Evolutionary conservation across 495 filamentous ascomycete genomes (phyloP).

Genomic region (Trichoderma gamsii): DNA sequence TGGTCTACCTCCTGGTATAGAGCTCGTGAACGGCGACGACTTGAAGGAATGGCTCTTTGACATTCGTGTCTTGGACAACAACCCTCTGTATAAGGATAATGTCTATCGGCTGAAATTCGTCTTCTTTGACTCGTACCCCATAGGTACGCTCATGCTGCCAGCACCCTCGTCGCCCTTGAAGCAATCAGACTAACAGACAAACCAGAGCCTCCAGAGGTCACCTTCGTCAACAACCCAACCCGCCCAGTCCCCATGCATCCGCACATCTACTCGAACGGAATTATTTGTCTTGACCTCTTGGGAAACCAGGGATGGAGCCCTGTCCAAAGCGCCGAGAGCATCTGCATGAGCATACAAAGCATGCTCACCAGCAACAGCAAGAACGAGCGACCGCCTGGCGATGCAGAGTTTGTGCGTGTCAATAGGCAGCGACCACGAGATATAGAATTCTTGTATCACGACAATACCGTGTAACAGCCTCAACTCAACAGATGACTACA

Average conservation of each 20-base stretch:
- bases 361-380: conserved; percentile 94
- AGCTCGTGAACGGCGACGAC: conserved; percentile 60
- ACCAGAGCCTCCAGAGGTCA: conserved; percentile 81
- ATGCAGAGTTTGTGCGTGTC: conserved; percentile 74
- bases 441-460: conserved; percentile 83
- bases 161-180: not conserved
- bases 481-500: not conserved
- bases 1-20: conserved; percentile 63
- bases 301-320: conserved; percentile 85
- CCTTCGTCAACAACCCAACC: conserved; percentile 61
- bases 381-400: conserved; percentile 78
- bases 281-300: conserved; percentile 94
- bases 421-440: conserved; percentile 75
- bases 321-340: conserved; percentile 92
- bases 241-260: conserved; percentile 90
- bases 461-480: conserved; percentile 62
- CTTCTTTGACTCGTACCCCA: conserved; percentile 80
- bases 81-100: conserved; percentile 80
- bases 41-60: conserved; percentile 91
- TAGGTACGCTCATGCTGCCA: conserved; percentile 51
- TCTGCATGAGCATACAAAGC: conserved; percentile 96
- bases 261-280: conserved; percentile 96
- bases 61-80: conserved; percentile 82
- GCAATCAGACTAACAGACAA: conserved; percentile 19
- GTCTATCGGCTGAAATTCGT: conserved; percentile 80